A percentile compares a stretch with the other conserved stretches of the same genome.
These are phyloP conservation scores for Verbena officinalis DNA, from an alignment of 257 asterid species.

Conservation along the genomic window DNA sequence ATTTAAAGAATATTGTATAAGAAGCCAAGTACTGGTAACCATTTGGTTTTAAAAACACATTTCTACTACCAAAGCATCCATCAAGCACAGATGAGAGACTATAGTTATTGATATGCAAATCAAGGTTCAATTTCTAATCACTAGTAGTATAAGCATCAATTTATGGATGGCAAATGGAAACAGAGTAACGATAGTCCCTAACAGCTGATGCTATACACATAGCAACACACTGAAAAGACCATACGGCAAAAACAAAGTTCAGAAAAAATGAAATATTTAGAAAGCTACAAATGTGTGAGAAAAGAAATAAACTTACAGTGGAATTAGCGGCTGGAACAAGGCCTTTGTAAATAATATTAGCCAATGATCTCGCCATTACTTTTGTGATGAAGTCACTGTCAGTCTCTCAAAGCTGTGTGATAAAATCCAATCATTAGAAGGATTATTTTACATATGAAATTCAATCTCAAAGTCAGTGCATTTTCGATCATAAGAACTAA, in stretches of 20 bases:
- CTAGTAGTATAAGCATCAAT: not conserved
- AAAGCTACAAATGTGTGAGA: not conserved
- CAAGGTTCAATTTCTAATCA: not conserved
- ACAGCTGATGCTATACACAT: too few species aligned
- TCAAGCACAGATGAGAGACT: not conserved
- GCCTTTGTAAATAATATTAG: conserved; percentile 56
- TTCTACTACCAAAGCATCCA: conserved; percentile 12
- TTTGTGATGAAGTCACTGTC: not conserved
- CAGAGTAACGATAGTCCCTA: too few species aligned
- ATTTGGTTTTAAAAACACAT: not conserved
- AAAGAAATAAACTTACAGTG: conserved; percentile 42
- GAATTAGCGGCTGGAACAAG: conserved; percentile 52
- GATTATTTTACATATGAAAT: conserved; percentile 19
- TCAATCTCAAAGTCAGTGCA: not conserved
- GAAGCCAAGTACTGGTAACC: not conserved
- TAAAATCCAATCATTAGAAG: conserved; percentile 12
- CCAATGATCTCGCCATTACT: conserved; percentile 73
- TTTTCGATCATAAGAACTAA: conserved; percentile 17
- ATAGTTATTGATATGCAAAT: not conserved
- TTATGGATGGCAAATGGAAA: not conserved
- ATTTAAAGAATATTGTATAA: not conserved
- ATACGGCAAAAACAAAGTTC: conserved; percentile 4
- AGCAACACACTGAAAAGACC: not conserved
- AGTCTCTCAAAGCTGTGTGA: conserved; percentile 39
- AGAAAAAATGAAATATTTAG: conserved; percentile 13